Evolutionary conservation across 331 rosid species (phyloP).

Genomic region (Malus hybrid): DNA sequence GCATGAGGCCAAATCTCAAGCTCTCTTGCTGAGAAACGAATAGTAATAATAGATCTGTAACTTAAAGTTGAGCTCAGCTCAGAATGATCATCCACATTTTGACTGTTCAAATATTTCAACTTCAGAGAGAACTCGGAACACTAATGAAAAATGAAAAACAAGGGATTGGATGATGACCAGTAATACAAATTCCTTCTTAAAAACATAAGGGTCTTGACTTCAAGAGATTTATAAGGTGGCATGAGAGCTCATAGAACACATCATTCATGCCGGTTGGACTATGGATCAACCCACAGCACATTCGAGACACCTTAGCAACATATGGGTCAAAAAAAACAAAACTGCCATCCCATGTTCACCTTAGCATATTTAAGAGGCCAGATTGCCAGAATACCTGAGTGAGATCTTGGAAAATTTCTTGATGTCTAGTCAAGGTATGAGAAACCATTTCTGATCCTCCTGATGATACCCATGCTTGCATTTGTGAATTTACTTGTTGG

Average conservation of each 20-base stretch:
- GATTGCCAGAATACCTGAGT: constrained; percentile 62
- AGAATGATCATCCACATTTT: background rate
- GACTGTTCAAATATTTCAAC: background rate
- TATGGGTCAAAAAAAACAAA: background rate
- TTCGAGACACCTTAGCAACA: background rate
- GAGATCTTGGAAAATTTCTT: constrained; percentile 94
- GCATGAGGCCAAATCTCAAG: background rate
- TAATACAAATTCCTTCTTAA: background rate
- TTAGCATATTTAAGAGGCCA: constrained; percentile 8
- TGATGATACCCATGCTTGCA: constrained; percentile 96
- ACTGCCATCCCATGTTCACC: background rate
- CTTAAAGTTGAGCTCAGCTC: background rate
- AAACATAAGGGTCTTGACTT: background rate
- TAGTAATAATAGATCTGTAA: background rate
- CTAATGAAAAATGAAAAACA: background rate
- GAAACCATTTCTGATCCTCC: constrained; percentile 99
- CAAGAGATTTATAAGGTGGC: background rate
- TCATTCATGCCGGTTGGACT: constrained; percentile 4
- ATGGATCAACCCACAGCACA: background rate
- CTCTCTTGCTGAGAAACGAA: background rate
- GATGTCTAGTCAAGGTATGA: constrained; percentile 95
- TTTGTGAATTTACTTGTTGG: constrained; percentile 91
- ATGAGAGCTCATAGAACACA: background rate
- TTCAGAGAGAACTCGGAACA: background rate
- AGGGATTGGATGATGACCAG: background rate